phyloP scores from a whole-genome alignment of 768 basidiomycete species.

The Boletus subparvulus region DNA sequence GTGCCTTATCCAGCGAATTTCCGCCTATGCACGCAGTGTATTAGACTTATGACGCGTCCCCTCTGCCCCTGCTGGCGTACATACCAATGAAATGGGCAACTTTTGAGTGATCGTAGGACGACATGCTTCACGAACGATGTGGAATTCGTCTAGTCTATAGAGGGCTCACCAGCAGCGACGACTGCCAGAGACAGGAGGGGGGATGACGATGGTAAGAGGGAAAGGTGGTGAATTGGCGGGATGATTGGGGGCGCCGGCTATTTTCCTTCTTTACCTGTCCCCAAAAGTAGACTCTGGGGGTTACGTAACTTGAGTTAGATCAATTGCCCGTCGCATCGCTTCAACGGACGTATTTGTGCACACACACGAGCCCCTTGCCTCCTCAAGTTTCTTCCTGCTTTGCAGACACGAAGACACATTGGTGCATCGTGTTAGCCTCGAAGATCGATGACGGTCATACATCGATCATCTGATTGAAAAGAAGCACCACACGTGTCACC shows the following conservation, averaged over 20 bases:
- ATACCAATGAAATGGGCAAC: slow-evolving; percentile 65
- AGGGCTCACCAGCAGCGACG: slow-evolving; percentile 1
- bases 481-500: slow-evolving; percentile 4
- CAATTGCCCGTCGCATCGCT: no score
- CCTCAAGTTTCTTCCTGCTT: not conserved
- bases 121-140: slow-evolving; percentile 21
- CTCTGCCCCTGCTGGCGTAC: slow-evolving; percentile 8
- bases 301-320: slow-evolving; percentile 27
- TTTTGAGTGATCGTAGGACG: slow-evolving; percentile 54
- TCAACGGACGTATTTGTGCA: no score
- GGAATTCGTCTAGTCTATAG: slow-evolving; percentile 8
- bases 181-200: slow-evolving; percentile 6
- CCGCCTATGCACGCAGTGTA: slow-evolving; percentile 60
- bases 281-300: slow-evolving; percentile 33
- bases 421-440: slow-evolving; percentile 12
- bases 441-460: slow-evolving; percentile 10
- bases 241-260: slow-evolving; percentile 13
- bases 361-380: not conserved
- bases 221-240: slow-evolving; percentile 4
- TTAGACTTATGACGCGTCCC: slow-evolving; percentile 12
- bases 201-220: slow-evolving; percentile 23
- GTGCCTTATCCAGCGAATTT: slow-evolving; percentile 85
- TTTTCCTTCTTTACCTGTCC: slow-evolving; percentile 24
- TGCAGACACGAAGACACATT: not conserved
- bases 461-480: slow-evolving; percentile 10